Evolutionary conservation across 805 yeast species (phyloP).

Genomic region (Cyberlindnera petersonii): DNA sequence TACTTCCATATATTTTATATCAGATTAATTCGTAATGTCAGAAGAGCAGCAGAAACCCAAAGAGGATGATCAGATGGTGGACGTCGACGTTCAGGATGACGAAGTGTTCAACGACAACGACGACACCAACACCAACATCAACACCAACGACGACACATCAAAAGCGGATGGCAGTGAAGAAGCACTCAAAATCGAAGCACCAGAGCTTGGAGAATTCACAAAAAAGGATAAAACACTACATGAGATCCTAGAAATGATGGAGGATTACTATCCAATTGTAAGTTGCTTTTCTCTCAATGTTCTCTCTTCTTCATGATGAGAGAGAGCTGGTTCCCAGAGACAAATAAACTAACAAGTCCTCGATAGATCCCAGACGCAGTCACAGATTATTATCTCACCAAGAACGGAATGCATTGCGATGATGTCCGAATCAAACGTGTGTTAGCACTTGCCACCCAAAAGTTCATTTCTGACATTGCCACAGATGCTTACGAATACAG

Average conservation of each 20-base stretch:
- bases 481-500: conserved; percentile 96
- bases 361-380: conserved; percentile 84
- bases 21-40: conserved; percentile 7
- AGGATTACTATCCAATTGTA: conserved; percentile 82
- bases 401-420: conserved; percentile 78
- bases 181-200: conserved; percentile 17
- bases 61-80: conserved; percentile 15
- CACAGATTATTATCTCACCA: conserved; percentile 83
- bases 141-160: background rate
- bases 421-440: conserved; percentile 69
- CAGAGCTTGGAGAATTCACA: conserved; percentile 61
- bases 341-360: conserved; percentile 1
- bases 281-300: background rate
- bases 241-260: conserved; percentile 85
- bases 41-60: conserved; percentile 1
- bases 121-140: conserved; percentile 6
- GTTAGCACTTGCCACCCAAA: conserved; percentile 92
- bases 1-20: too few species aligned
- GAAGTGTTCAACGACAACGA: conserved; percentile 25
- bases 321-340: background rate
- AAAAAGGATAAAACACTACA: conserved; percentile 77
- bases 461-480: conserved; percentile 89
- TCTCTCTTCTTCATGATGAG: background rate
- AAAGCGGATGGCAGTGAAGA: conserved; percentile 10
- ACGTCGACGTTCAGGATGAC: conserved; percentile 27